Base-by-base conservation (phyloP, 2,329 filamentous ascomycete genomes). In the Phyllosticta citrichinensis region DNA sequence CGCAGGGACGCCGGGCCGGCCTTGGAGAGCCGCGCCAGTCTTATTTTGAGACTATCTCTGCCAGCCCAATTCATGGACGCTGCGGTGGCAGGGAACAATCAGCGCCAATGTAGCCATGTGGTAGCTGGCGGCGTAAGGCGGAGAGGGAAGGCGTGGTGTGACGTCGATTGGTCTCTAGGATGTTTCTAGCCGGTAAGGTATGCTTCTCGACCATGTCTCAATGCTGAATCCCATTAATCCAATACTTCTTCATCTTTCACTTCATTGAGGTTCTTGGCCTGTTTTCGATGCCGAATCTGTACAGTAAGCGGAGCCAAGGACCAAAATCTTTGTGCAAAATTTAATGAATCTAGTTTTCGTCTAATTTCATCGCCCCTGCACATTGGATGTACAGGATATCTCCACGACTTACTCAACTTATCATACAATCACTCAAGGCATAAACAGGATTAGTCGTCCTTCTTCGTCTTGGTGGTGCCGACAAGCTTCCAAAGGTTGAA, bases 401-500 rank as follows among this genome's bases (percentile, higher is more conserved):
- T 47, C 40, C n/a, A 47, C 17, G n/a, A 47, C 40, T 47, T 47
- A n/a, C 40, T n/a, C 40, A n/a, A 5, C 1, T 3, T 5, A 19
- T n/a, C 12, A 40, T 2, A 22, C 22, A 22, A 22, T 3, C 3
- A 22, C 22, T 8, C 17, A 19, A 47, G 6, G 17, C 17, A 6
- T n/a, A 51, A 25, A 14, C n/a, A 9, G n/a, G 2, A 11, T 54
- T 30, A 62, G 51, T n/a, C 14, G n/a, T 55, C 66, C 66, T 73
- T 74, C 66, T 73, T 74, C 22, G 67, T 66, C 24, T 65, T 66
- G 2, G 65, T 67, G 56, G 72, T 73, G 54, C 69, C 71, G 62
- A 64, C 74, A 62, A 83, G 66, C 63, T 76, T 80, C 68, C 75
- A 73, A 61, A 83, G 66, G 63, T 78, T 76, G 69, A 83, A 83